These are phyloP conservation scores for Pterula multifida DNA, from an alignment of 1,284 basidiomycete genomes.

Conservation along the genomic window DNA sequence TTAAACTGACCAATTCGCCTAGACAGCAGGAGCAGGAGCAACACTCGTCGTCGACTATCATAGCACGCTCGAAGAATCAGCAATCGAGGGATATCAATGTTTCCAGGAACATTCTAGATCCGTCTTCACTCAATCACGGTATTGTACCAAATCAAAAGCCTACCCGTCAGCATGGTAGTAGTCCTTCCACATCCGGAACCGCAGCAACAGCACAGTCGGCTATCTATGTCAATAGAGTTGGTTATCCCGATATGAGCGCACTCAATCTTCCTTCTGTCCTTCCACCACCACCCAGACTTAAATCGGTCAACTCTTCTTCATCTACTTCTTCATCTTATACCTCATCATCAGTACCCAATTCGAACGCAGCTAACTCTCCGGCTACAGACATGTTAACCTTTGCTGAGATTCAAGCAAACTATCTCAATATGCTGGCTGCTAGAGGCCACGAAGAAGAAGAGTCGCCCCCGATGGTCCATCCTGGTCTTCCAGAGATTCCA, in stretches of 20 bases:
- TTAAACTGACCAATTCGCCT: neutral
- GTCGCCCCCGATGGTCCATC: neutral
- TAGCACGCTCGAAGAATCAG: neutral
- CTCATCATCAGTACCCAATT: neutral
- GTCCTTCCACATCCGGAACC: neutral
- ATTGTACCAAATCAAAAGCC: neutral
- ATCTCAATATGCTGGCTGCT: neutral
- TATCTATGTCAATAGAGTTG: neutral
- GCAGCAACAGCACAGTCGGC: neutral
- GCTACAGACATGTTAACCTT: neutral
- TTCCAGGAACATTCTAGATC: neutral
- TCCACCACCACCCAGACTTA: neutral
- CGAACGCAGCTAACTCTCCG: neutral
- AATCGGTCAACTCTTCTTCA: neutral
- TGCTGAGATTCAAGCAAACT: neutral
- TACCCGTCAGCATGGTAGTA: neutral
- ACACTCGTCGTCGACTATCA: neutral
- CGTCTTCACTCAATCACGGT: neutral
- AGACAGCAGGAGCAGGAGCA: neutral
- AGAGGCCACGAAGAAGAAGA: neutral
- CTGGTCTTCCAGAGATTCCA: neutral
- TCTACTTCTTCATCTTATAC: neutral
- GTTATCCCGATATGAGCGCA: neutral
- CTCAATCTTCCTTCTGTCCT: neutral
- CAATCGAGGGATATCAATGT: neutral